Evolutionary conservation across 2,329 filamentous ascomycete genomes (phyloP).

Genomic region (Emergomyces africanus): DNA sequence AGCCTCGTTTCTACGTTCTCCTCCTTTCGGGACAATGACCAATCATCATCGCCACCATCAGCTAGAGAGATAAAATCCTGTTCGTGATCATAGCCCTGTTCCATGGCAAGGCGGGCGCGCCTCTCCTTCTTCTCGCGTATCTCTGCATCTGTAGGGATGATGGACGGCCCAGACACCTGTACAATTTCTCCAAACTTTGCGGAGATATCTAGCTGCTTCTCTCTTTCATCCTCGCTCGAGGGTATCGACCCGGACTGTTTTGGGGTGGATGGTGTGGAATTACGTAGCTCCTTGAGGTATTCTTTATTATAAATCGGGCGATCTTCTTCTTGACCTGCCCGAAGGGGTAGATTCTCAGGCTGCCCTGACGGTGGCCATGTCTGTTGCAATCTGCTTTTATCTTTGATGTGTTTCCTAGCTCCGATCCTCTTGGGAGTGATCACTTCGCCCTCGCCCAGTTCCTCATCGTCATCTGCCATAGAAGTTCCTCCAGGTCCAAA

Average conservation of each 20-base stretch:
- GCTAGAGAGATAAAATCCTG: slow-evolving; percentile 33
- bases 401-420: slow-evolving; percentile 50
- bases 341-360: slow-evolving; percentile 42
- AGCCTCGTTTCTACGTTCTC: slow-evolving; percentile 62
- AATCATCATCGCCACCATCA: slow-evolving; percentile 31
- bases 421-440: slow-evolving; percentile 51
- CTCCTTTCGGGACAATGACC: slow-evolving; percentile 38
- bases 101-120: slow-evolving; percentile 63
- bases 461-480: slow-evolving; percentile 42
- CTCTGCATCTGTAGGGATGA: slow-evolving; percentile 69
- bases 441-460: slow-evolving; percentile 34
- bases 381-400: slow-evolving; percentile 54
- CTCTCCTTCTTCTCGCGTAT: slow-evolving; percentile 86
- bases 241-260: slow-evolving; percentile 34
- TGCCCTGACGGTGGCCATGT: slow-evolving; percentile 33
- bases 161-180: slow-evolving; percentile 21
- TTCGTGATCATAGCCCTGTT: slow-evolving; percentile 31
- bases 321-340: slow-evolving; percentile 51
- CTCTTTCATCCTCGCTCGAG: slow-evolving; percentile 21
- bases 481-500: slow-evolving; percentile 54
- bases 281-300: slow-evolving; percentile 72
- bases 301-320: slow-evolving; percentile 75
- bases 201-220: slow-evolving; percentile 35
- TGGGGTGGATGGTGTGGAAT: slow-evolving; percentile 72
- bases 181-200: slow-evolving; percentile 35